Base-by-base conservation (phyloP, 2,329 filamentous ascomycete genomes). In the Aspergillus sp. region DNA sequence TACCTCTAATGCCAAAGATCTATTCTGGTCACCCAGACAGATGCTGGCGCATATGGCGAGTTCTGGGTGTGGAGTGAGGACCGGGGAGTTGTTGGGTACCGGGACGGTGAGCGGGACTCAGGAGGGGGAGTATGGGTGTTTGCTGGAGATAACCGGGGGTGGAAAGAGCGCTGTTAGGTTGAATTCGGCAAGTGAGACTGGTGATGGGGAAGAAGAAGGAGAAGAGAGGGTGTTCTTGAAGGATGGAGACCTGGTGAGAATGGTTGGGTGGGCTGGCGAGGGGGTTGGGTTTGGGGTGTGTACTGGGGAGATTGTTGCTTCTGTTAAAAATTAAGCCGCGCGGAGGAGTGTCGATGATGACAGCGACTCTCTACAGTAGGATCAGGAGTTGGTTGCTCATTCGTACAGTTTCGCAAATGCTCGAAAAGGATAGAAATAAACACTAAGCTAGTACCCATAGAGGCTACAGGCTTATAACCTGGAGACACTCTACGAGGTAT, bases 261-360 rank as follows among this genome's bases (percentile, higher is more conserved):
- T 73, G 63, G 66, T 63, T 51, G 71, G 69, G 9, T 61, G 58
- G 12, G 56, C 59, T 18, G 56, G 32, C 16, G 64, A 61, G 7
- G 68, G 70, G 1, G 65, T 73, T 54, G 71, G 71, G 7, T 73
- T 74, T 57, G 72, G 71, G 7, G 67, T 70, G 52, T 72, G 69
- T 50, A 51, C 67, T 6, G 69, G 69, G 32, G 62, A 69, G 49
- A n/a, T 68, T 47, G 51, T 6, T 7, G 10, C 51, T 11, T 29
- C 51, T 14, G 2, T 29, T 29, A 6, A n/a, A n/a, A n/a, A 24
- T 24, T 24, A 24, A 24, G 24, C 24, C 3, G 24, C 4, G 24
- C 24, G 24, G 24, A 24, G 24, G 24, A 4, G 6, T 24, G 24
- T 3, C 3, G 22, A 24, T 24, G 24, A 24, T 24, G 1, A 24